A percentile compares a stretch with the other conserved stretches of the same genome.
phyloP scores from a whole-genome alignment of 306 rosid genomes.

The barrel medic (Medicago truncatula) region MtrunA17r5.0-ANR NC_053042.1:8867001-8867500 shows the following conservation, averaged over 20 bases:
- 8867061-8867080: conserved; percentile 87
- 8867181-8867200: conserved; percentile 87
- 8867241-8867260: conserved; percentile 97
- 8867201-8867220: conserved; percentile 74
- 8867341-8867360: conserved; percentile 92
- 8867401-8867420: conserved; percentile 84
- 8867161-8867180: conserved; percentile 89
- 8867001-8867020: conserved; percentile 86
- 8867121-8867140: conserved; percentile 93
- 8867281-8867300: conserved; percentile 98
- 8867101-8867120: conserved; percentile 74
- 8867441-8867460: conserved; percentile 91
- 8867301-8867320: conserved; percentile 92
- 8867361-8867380: conserved; percentile 95
- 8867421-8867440: conserved; percentile 93
- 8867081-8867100: conserved; percentile 70
- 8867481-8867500: conserved; percentile 92
- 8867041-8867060: conserved; percentile 80
- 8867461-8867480: conserved; percentile 70
- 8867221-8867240: conserved; percentile 96
- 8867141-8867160: conserved; percentile 80
- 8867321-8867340: conserved; percentile 87
- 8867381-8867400: conserved; percentile 92
- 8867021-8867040: conserved; percentile 92
- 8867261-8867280: conserved; percentile 87